A percentile compares a stretch with the other conserved stretches of the same genome.
Conservation (phyloP, 1,139 yeast genomes). For the Candida tetrigidarum region DNA sequence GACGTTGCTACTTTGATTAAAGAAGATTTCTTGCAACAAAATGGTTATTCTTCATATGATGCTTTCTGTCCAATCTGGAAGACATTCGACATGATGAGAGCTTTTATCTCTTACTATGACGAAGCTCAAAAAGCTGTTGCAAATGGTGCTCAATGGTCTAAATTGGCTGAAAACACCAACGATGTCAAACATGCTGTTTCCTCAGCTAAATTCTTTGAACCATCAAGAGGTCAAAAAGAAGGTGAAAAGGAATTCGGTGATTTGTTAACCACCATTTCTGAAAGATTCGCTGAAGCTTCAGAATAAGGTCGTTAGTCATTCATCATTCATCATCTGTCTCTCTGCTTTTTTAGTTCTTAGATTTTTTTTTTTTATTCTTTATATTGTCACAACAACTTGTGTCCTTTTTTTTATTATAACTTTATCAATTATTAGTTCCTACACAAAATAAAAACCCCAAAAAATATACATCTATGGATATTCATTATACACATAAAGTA, state of each 20-base stretch:
- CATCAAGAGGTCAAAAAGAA: constrained; percentile 85
- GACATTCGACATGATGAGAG: constrained; percentile 97
- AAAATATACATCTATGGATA: neutral
- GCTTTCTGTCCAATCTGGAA: constrained; percentile 99
- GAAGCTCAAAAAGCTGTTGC: constrained; percentile 98
- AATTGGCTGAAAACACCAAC: constrained; percentile 82
- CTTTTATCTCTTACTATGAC: constrained; percentile 87
- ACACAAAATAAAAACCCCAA: too few relatives aligned
- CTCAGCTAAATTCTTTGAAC: constrained; percentile 94
- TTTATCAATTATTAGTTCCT: neutral
- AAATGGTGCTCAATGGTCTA: constrained; percentile 94
- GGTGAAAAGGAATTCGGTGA: constrained; percentile 77
- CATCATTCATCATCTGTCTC: neutral
- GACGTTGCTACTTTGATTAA: constrained; percentile 91
- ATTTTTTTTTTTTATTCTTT: too few relatives aligned
- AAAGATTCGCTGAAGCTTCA: constrained; percentile 93
- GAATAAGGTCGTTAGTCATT: constrained; percentile 64
- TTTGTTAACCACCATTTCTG: constrained; percentile 75
- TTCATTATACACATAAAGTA: constrained; percentile 6
- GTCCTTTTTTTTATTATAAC: constrained; percentile 5
- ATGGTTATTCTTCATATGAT: constrained; percentile 97
- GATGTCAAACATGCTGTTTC: constrained; percentile 95
- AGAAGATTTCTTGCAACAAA: constrained; percentile 98
- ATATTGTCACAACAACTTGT: neutral
- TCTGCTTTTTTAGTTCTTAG: constrained; percentile 3